These are phyloP conservation scores for Eustoma russellianum DNA, from an alignment of 257 asterid genomes.

Conservation along the genomic window DNA sequence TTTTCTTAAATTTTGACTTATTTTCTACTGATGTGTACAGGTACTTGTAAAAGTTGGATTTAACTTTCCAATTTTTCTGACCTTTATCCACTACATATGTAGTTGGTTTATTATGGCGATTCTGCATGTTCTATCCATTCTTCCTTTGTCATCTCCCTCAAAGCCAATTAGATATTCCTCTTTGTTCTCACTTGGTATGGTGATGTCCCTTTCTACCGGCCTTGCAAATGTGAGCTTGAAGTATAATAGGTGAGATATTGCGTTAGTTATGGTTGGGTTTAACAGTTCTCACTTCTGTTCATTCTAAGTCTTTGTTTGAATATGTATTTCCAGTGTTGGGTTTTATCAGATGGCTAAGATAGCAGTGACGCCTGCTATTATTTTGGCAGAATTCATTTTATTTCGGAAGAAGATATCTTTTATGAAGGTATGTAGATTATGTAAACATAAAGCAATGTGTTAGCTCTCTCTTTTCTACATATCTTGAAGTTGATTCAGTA, in stretches of 20 bases:
- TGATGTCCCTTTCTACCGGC: conserved; percentile 98
- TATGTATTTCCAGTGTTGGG: conserved; percentile 64
- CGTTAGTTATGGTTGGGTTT: not conserved
- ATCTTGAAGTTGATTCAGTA: too few species aligned
- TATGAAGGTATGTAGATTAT: conserved; percentile 41
- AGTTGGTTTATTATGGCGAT: conserved; percentile 93
- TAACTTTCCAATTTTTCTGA: conserved; percentile 82
- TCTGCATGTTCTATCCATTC: conserved; percentile 60
- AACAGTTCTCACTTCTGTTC: not conserved
- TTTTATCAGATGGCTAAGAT: conserved; percentile 99
- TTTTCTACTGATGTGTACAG: conserved; percentile 28
- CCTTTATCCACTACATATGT: conserved; percentile 78
- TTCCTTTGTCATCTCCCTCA: conserved; percentile 70
- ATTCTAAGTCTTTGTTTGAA: conserved; percentile 14
- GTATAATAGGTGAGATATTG: conserved; percentile 64
- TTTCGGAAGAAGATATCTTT: conserved; percentile 58
- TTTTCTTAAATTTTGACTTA: conserved; percentile 4
- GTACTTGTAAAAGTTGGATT: conserved; percentile 88
- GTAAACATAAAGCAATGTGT: too few species aligned
- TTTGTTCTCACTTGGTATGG: conserved; percentile 81
- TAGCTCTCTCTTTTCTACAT: too few species aligned
- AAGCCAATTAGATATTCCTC: conserved; percentile 66
- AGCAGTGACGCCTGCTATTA: conserved; percentile 95
- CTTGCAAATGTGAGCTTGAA: conserved; percentile 98
- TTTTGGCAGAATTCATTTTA: conserved; percentile 71